phyloP scores from a whole-genome alignment of 2,329 filamentous ascomycete species.

The Pseudofabraea citricarpa region DNA sequence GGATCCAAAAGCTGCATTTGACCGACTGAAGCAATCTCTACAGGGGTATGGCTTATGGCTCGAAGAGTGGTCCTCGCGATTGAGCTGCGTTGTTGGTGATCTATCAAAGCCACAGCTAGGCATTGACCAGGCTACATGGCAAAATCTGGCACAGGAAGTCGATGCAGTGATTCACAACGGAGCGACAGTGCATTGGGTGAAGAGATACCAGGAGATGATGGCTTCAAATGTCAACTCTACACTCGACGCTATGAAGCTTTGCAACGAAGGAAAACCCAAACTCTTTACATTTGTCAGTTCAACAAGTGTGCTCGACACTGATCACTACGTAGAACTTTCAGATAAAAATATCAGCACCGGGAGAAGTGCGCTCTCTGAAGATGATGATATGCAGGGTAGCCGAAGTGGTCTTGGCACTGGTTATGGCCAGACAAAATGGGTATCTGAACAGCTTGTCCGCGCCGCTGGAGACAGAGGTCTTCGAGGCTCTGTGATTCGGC shows the following conservation, averaged over 20 bases:
- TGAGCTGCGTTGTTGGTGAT: slow-evolving; percentile 69
- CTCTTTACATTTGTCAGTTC: slow-evolving; percentile 77
- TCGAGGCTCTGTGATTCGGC: slow-evolving; percentile 68
- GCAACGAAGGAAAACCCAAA: slow-evolving; percentile 73
- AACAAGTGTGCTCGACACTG: slow-evolving; percentile 75
- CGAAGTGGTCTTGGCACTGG: slow-evolving; percentile 74
- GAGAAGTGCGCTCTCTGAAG: slow-evolving; percentile 63
- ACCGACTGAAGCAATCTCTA: slow-evolving; percentile 62
- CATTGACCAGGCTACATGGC: slow-evolving; percentile 61
- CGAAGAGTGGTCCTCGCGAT: slow-evolving; percentile 58
- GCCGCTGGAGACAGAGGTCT: slow-evolving; percentile 77
- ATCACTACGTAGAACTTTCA: slow-evolving; percentile 74
- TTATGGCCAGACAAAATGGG: slow-evolving; percentile 92
- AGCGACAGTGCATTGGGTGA: slow-evolving; percentile 76
- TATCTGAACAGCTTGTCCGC: slow-evolving; percentile 60
- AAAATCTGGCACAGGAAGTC: slow-evolving; percentile 56
- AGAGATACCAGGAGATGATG: slow-evolving; percentile 67
- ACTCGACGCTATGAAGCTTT: slow-evolving; percentile 70
- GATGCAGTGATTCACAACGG: slow-evolving; percentile 82
- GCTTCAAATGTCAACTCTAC: slow-evolving; percentile 77
- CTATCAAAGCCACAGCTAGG: slow-evolving; percentile 70
- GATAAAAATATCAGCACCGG: slow-evolving; percentile 55
- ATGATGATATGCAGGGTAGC: slow-evolving; percentile 74
- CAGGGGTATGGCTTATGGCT: slow-evolving; percentile 78
- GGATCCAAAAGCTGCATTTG: slow-evolving; percentile 52